phyloP scores from a whole-genome alignment of 441 rosid genomes.

The Brassica balearica region DNA sequence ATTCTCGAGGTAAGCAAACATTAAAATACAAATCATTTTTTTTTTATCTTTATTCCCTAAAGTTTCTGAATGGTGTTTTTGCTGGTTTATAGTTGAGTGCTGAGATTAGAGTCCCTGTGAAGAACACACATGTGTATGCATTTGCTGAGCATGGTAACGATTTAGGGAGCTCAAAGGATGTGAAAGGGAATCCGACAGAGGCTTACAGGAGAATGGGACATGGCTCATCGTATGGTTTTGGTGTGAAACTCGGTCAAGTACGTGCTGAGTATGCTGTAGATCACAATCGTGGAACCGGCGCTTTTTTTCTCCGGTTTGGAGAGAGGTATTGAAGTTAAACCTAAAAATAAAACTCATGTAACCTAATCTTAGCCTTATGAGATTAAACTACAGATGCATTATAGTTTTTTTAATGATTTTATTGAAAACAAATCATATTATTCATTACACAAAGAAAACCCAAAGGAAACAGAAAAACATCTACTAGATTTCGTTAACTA shows the following conservation, averaged over 20 bases:
- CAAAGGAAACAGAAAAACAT: not conserved
- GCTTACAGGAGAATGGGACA: constrained; percentile 92
- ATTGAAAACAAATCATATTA: not conserved
- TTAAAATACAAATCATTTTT: not conserved
- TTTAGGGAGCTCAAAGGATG: constrained; percentile 91
- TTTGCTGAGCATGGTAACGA: constrained; percentile 98
- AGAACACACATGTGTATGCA: constrained; percentile 79
- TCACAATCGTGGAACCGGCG: constrained; percentile 84
- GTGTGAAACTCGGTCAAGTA: constrained; percentile 85
- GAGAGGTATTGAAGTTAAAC: constrained; percentile 68
- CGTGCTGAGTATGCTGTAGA: constrained; percentile 95
- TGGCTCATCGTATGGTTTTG: constrained; percentile 85
- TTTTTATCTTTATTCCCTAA: not conserved
- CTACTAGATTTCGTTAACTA: constrained; percentile 15
- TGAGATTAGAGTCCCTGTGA: constrained; percentile 85
- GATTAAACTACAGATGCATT: not conserved
- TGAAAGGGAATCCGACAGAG: constrained; percentile 95
- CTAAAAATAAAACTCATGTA: not conserved
- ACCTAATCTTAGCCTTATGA: not conserved
- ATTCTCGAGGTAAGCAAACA: constrained; percentile 75
- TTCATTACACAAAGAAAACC: not conserved
- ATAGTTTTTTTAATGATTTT: not conserved
- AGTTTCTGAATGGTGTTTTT: not conserved
- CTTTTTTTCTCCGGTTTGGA: constrained; percentile 89
- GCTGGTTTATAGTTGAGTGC: constrained; percentile 72